These are phyloP conservation scores for Dittrichia graveolens DNA, from an alignment of 129 eudicot genomes.

Conservation along the genomic window DNA sequence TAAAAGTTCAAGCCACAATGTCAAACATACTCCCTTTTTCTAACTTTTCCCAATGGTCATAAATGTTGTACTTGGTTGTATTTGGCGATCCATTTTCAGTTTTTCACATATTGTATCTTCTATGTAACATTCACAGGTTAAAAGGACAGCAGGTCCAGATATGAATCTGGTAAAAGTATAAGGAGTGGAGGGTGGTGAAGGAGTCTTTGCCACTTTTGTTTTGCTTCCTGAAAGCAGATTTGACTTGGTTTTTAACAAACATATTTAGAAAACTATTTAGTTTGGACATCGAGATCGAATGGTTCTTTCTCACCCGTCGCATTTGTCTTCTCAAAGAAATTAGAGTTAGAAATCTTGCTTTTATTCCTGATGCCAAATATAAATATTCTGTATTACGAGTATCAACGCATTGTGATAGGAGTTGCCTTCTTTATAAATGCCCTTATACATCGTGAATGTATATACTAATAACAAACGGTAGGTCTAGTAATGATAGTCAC, in stretches of 20 bases:
- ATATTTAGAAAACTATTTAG: conserved; percentile 13
- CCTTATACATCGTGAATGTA: too few species aligned
- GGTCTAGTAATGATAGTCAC: too few species aligned
- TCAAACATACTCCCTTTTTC: not conserved
- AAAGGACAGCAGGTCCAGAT: too few species aligned
- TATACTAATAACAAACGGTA: too few species aligned
- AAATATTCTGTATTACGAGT: not conserved
- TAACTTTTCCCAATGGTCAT: not conserved
- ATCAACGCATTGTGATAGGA: not conserved
- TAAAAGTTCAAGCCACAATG: too few species aligned
- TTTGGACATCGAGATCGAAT: too few species aligned
- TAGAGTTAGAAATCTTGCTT: not conserved
- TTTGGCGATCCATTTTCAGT: not conserved
- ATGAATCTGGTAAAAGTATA: not conserved
- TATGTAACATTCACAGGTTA: too few species aligned
- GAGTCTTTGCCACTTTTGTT: conserved; percentile 9
- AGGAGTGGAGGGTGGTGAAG: too few species aligned
- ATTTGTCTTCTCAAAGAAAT: not conserved
- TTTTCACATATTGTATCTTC: too few species aligned
- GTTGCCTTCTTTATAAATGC: too few species aligned
- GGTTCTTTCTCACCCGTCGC: not conserved
- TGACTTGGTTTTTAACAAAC: conserved; percentile 1
- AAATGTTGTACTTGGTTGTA: not conserved
- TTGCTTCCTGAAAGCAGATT: conserved; percentile 27
- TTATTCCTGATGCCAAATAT: not conserved